Conservation (phyloP, 306 rosid genomes). For the Nissolia schottii region DNA sequence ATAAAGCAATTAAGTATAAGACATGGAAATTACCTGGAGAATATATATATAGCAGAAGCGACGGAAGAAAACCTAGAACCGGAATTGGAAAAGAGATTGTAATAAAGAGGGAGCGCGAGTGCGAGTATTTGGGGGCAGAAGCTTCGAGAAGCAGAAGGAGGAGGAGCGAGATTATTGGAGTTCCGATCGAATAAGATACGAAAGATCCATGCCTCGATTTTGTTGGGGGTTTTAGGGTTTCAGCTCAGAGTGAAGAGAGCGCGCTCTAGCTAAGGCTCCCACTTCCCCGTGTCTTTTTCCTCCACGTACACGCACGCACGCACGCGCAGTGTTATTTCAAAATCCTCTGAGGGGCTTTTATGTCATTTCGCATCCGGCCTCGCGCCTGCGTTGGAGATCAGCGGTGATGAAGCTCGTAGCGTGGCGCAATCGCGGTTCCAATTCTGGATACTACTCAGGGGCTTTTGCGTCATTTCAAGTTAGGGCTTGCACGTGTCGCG, state of each 20-base stretch:
- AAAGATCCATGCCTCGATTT: neutral
- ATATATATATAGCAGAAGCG: neutral
- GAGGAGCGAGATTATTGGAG: neutral
- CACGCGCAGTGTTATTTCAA: neutral
- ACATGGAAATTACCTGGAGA: conserved; percentile 15
- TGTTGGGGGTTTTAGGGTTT: conserved; percentile 13
- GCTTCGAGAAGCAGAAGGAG: neutral
- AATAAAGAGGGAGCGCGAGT: neutral
- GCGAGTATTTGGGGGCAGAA: neutral
- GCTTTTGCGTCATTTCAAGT: neutral
- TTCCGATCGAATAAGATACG: neutral
- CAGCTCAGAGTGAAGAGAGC: neutral
- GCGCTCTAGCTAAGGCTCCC: neutral
- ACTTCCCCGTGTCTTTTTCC: neutral
- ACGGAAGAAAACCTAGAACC: neutral
- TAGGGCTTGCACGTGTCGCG: too few relatives aligned
- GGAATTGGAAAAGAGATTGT: neutral
- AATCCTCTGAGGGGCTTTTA: neutral
- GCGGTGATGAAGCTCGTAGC: too few relatives aligned
- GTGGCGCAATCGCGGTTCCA: too few relatives aligned
- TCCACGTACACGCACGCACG: neutral
- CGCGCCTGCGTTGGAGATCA: too few relatives aligned
- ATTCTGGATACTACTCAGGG: neutral
- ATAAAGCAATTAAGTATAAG: neutral
- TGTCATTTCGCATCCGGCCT: neutral